Base-by-base conservation (phyloP, 108 stramenopile species). In the Craspedostauros australis region DNA sequence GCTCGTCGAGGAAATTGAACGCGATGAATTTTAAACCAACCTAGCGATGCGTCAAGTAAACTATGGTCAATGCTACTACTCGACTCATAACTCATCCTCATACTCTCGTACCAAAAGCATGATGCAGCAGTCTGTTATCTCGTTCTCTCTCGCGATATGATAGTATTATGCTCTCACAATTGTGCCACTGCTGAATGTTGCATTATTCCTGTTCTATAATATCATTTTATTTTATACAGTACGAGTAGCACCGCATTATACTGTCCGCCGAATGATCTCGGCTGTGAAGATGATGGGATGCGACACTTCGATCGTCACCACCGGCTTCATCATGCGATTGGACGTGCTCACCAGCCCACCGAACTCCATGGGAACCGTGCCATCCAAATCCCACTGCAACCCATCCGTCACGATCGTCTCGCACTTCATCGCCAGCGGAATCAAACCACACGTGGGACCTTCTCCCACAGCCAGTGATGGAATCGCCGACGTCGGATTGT, bases 311-410 rank as follows among this genome's bases (percentile, higher is more conserved):
- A 86, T 57, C n/a, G 63, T 76, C 5, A 86, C 64, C 29, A 68
- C 51, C 32, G 49, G 45, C 25, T 66, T 61, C 43, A 80, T 53
- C 15, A 77, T 63, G 30, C 66, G 60, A 67, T 91, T 91, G 2
- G 89, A 91, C 1, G 89, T 72, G 34, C 80, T 82, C 31, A 91
- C 83, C 43, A 91, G 64, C n/a, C 84, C 85, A 45, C 84, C 84
- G 55, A 87, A 91, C 39, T 74, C 72, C 44, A 72, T 29, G 9
- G 80, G 77, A 15, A 77, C 50, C 33, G 62, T 48, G n/a, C 83
- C 76, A 25, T 83, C 54, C 49, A 91, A 38, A 67, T 91, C 73
- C 89, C 89, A 91, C 53, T 81, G 63, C 24, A 91, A 66, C 16
- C 89, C 89, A 18, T 66, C 57, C 4, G 85, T 85, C 4, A 60